These are phyloP conservation scores for Ascochyta pisi DNA, from an alignment of 2,329 filamentous ascomycete genomes.

Conservation along the genomic window DNA sequence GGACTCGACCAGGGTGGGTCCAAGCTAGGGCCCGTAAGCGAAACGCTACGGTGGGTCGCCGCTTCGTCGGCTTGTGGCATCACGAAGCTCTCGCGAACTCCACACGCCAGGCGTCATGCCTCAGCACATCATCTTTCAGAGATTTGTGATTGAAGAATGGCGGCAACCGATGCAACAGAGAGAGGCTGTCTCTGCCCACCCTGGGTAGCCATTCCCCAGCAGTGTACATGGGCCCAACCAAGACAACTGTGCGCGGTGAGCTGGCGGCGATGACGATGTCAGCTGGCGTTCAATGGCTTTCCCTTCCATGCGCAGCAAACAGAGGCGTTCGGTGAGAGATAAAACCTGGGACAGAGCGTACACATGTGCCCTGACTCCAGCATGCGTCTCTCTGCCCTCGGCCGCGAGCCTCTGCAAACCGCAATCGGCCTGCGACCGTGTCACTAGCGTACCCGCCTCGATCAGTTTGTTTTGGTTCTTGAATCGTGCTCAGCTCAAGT, in stretches of 20 bases:
- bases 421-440: not conserved
- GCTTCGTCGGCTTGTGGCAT: constrained; percentile 19
- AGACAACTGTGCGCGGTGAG: not conserved
- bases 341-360: not conserved
- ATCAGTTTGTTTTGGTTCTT: constrained; percentile 31
- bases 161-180: not conserved
- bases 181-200: not conserved
- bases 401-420: constrained; percentile 2
- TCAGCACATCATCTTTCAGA: not conserved
- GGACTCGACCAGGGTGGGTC: constrained; percentile 22
- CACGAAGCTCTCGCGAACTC: constrained; percentile 19
- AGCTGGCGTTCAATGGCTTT: constrained; percentile 2
- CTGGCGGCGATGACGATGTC: constrained; percentile 2
- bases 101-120: constrained; percentile 9
- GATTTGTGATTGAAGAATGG: not conserved
- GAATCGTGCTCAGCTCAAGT: constrained; percentile 17
- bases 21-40: constrained; percentile 15
- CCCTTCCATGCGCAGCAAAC: constrained; percentile 19
- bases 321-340: constrained; percentile 11
- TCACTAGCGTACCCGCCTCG: constrained; percentile 14
- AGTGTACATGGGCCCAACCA: not conserved
- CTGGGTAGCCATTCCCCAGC: not conserved
- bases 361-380: not conserved
- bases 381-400: not conserved
- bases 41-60: constrained; percentile 14